Evolutionary conservation across 768 basidiomycete species (phyloP), one percentile per base, ranked within the genome.

Genomic region (Lentinula boryana): DNA sequence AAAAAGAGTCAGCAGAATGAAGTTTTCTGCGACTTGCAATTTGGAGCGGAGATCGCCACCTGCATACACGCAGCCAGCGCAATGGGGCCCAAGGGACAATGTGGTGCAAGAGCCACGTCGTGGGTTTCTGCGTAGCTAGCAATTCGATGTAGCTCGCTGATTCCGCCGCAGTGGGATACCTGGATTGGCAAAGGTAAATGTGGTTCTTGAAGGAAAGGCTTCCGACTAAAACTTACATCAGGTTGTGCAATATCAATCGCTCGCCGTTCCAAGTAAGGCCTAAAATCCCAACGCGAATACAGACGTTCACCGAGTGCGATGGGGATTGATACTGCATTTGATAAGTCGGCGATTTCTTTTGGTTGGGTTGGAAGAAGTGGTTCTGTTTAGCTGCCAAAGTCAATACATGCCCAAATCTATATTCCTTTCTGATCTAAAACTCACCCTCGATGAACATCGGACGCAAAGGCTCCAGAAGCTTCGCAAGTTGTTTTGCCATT

Each of bases 61-160:
- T 88, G 85, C 46, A 89, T 80, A 66, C 84, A 86, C 21, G 87
- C 87, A 5, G 87, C 89, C 23, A 89, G 77, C 0, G 87, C 86
- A 33, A 91, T 82, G 0, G 88, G 89, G 0, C 87, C 87, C 1
- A 88, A 67, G 2, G 88, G 88, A 71, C 87, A 89, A 66, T 90
- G 87, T 4, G 89, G 87, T 0, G 87, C 88, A 56, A 86, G 68
- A 10, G 82, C 87, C 56, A 90, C 83, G 63, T 90, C 89, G 67
- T 89, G 89, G 3, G 81, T 84, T 69, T 88, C 85, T 1, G 81
- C 80, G 64, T 87, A 72, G 23, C 77, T 72, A 5, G 85, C 84
- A 21, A 88, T 84, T 46, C 82, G 77, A 46, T 81, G 77, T 5
- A 84, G 71, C 68, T 87, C 84, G 43, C 72, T 74, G 67, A 88